phyloP scores from a whole-genome alignment of 345 rosid genomes.

The Eucalyptus tenuipes region DNA sequence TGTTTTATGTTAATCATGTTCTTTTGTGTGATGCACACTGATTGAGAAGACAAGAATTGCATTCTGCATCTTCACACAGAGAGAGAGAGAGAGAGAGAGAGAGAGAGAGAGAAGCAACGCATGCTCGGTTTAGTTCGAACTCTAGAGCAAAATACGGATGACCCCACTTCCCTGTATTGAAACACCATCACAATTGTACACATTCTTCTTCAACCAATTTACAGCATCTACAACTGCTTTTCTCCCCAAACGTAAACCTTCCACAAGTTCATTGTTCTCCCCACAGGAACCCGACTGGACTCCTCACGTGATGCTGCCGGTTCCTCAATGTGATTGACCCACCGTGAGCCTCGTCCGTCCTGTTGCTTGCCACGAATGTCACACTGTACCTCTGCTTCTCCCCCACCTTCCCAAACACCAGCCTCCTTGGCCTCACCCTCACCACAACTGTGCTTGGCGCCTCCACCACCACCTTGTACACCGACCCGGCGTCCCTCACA shows the following conservation, averaged over 20 bases:
- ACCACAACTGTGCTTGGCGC: conserved; percentile 36
- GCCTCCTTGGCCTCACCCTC: conserved; percentile 42
- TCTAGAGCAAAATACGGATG: not conserved
- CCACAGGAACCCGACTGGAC: conserved; percentile 37
- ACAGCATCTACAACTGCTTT: not conserved
- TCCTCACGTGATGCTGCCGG: conserved; percentile 64
- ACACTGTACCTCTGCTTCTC: conserved; percentile 66
- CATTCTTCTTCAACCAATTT: not conserved
- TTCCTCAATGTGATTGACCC: conserved; percentile 19
- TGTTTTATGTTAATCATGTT: not conserved
- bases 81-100: not conserved
- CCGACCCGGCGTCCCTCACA: conserved; percentile 48
- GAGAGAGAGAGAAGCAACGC: not conserved
- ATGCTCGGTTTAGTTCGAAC: not conserved
- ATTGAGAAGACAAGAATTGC: not conserved
- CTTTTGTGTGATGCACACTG: not conserved
- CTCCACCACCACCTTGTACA: conserved; percentile 30
- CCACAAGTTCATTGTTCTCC: not conserved
- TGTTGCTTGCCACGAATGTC: conserved; percentile 47
- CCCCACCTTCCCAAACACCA: conserved; percentile 37
- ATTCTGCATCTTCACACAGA: not conserved
- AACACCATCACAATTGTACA: not conserved
- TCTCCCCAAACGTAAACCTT: not conserved
- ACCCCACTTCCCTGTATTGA: not conserved
- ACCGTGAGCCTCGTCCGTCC: not conserved